Conservation (phyloP, 768 basidiomycete genomes). For the Lentinula boryana region DNA sequence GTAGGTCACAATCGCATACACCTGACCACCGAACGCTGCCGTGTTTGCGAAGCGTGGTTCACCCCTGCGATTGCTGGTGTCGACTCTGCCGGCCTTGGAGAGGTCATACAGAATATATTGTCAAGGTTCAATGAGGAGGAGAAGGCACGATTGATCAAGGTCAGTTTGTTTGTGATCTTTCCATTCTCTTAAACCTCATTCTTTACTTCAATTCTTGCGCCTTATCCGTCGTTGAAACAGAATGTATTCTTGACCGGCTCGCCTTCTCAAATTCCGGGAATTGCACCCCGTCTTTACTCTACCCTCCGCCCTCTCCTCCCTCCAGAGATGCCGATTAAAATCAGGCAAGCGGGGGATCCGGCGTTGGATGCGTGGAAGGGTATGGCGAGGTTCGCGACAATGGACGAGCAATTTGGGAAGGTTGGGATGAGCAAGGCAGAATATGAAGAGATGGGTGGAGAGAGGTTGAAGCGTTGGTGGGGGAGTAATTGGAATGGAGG, state of each 20-base stretch:
- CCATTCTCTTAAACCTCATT: too few relatives aligned
- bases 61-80: constrained; percentile 91
- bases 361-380: constrained; percentile 84
- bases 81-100: constrained; percentile 92
- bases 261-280: constrained; percentile 67
- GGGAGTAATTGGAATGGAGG: constrained; percentile 82
- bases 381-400: constrained; percentile 72
- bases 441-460: constrained; percentile 88
- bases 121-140: constrained; percentile 63
- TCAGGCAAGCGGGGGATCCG: constrained; percentile 61
- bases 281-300: constrained; percentile 60
- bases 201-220: too few relatives aligned
- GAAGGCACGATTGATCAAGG: constrained; percentile 70
- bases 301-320: constrained; percentile 82
- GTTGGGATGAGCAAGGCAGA: constrained; percentile 69
- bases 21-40: constrained; percentile 83
- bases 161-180: constrained; percentile 19
- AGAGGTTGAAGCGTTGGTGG: constrained; percentile 86
- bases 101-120: constrained; percentile 82
- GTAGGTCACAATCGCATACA: constrained; percentile 73
- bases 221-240: constrained; percentile 27
- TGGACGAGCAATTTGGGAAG: constrained; percentile 27
- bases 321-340: constrained; percentile 67
- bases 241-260: constrained; percentile 89
- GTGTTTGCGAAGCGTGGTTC: constrained; percentile 91